Conservation (phyloP, 805 yeast species). For the Kodamaea sagamina region DNA sequence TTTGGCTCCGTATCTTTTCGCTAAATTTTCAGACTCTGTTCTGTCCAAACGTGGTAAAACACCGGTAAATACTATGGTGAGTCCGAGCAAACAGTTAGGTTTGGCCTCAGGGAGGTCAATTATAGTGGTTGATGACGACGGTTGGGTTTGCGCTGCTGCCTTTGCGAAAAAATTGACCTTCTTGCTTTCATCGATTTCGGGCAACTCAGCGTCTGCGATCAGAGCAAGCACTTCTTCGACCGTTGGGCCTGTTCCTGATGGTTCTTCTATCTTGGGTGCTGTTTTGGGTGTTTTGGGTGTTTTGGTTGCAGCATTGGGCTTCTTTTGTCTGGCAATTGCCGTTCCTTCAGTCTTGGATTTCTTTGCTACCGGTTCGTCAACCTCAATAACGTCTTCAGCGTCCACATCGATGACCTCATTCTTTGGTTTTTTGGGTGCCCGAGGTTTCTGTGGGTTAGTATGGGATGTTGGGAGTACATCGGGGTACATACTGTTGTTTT, state of each 20-base stretch:
- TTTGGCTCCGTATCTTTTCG: constrained; percentile 87
- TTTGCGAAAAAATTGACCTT: constrained; percentile 55
- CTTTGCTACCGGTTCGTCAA: background rate
- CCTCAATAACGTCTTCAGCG: too few relatives aligned
- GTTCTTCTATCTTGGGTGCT: too few relatives aligned
- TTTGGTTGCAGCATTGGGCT: constrained; percentile 10
- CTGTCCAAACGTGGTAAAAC: constrained; percentile 78
- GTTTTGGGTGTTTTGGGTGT: too few relatives aligned
- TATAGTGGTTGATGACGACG: constrained; percentile 28
- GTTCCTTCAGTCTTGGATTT: constrained; percentile 10
- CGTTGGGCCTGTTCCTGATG: constrained; percentile 18
- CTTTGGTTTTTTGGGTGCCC: too few relatives aligned
- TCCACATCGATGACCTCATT: background rate
- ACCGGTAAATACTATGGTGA: constrained; percentile 94
- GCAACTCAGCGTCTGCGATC: constrained; percentile 76
- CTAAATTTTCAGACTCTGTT: constrained; percentile 69
- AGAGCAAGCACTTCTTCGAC: constrained; percentile 59
- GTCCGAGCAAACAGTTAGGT: constrained; percentile 82
- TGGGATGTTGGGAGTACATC: constrained; percentile 6
- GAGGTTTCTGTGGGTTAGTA: too few relatives aligned
- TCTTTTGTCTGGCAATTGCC: background rate
- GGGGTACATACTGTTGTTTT: constrained; percentile 6
- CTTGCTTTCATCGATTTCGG: constrained; percentile 55
- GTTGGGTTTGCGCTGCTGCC: constrained; percentile 21
- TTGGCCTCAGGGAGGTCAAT: constrained; percentile 74